phyloP scores from a whole-genome alignment of 768 basidiomycete genomes.

The Leccinellum albellum region DNA sequence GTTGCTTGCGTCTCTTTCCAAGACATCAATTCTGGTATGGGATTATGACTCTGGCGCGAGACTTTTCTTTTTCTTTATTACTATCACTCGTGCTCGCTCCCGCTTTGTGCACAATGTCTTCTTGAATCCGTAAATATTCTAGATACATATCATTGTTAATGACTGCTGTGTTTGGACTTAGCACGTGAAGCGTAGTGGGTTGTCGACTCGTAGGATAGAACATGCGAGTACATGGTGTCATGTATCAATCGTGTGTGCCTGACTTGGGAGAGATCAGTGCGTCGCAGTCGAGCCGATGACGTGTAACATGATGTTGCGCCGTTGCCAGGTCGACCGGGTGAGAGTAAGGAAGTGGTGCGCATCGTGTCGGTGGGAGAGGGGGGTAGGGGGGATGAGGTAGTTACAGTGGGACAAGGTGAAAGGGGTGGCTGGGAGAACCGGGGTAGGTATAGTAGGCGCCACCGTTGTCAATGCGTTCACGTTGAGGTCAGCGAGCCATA shows the following conservation, averaged over 20 bases:
- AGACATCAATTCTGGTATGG: slow-evolving; percentile 2
- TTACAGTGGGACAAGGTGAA: not conserved
- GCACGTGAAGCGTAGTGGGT: not conserved
- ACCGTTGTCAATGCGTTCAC: not conserved
- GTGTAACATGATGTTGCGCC: not conserved
- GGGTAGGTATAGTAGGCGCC: not conserved
- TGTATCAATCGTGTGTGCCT: not conserved
- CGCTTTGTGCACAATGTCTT: slow-evolving; percentile 1
- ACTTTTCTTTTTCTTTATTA: not conserved
- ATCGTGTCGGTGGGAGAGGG: not conserved
- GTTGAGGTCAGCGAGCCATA: not conserved
- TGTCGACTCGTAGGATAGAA: not conserved
- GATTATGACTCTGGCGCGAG: not conserved
- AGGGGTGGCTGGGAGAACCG: not conserved
- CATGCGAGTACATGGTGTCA: not conserved
- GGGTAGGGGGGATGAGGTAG: not conserved
- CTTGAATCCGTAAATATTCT: not conserved
- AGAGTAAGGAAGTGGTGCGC: not conserved
- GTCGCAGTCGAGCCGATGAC: not conserved
- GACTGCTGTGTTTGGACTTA: not conserved
- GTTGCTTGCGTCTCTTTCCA: slow-evolving; percentile 4
- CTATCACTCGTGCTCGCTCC: not conserved
- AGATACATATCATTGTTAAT: not conserved
- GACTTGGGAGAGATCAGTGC: not conserved
- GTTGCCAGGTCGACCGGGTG: not conserved